phyloP scores from a whole-genome alignment of 176 grass and related monocot species.

The Triticum dicoccoides region DNA sequence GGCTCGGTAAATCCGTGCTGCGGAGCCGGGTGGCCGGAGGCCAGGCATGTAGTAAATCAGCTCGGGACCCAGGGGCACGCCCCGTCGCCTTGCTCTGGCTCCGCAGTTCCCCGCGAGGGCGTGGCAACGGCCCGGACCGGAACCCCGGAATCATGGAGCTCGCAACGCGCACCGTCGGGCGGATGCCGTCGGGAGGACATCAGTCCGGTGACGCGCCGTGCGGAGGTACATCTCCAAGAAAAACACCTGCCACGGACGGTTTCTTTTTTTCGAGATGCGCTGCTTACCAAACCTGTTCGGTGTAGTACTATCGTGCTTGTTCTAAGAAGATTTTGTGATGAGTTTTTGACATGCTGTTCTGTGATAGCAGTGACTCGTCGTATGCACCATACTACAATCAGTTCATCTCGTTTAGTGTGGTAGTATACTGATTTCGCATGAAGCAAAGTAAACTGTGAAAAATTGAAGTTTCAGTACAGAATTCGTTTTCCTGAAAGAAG shows the following conservation, averaged over 20 bases:
- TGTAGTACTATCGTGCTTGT: background rate
- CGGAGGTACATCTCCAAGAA: background rate
- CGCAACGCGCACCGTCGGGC: background rate
- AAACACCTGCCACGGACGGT: background rate
- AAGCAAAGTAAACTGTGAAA: background rate
- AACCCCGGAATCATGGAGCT: background rate
- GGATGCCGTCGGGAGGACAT: background rate
- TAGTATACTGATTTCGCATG: too few relatives aligned
- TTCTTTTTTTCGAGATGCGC: background rate
- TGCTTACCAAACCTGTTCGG: background rate
- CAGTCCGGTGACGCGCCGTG: background rate
- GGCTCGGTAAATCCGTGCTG: background rate
- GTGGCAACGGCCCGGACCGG: background rate
- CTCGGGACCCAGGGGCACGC: background rate
- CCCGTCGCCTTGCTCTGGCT: background rate
- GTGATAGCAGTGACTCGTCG: too few relatives aligned
- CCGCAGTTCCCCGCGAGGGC: background rate
- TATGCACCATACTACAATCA: background rate
- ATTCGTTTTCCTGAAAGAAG: background rate
- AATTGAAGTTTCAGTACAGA: background rate
- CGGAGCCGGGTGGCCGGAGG: background rate
- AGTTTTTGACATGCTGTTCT: background rate
- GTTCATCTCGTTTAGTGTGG: background rate
- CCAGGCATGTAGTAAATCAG: background rate
- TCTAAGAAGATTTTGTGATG: background rate